phyloP scores from a whole-genome alignment of 2,329 filamentous ascomycete genomes.

The Fusarium acutatum region DNA sequence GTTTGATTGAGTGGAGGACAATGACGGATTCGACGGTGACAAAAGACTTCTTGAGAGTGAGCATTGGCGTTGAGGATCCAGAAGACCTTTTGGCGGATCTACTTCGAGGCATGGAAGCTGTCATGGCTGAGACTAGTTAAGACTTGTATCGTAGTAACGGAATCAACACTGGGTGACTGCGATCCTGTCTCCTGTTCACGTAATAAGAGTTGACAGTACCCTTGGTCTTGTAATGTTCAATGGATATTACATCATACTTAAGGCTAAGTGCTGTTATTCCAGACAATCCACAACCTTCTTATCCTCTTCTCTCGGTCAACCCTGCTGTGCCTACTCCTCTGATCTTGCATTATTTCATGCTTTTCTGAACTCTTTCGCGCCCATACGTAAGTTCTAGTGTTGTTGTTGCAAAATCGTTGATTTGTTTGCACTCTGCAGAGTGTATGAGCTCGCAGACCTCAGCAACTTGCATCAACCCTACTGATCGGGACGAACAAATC shows the following conservation, averaged over 20 bases:
- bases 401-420: background rate
- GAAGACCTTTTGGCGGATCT: conserved; percentile 85
- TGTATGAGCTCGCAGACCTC: background rate
- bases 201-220: background rate
- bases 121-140: background rate
- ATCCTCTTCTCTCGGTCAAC: background rate
- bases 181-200: background rate
- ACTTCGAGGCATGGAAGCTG: conserved; percentile 65
- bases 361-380: background rate
- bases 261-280: background rate
- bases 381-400: background rate
- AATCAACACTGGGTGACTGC: accelerated
- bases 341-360: background rate
- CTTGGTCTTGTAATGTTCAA: background rate
- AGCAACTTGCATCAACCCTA: background rate
- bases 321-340: background rate
- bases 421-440: background rate
- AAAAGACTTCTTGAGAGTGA: conserved; percentile 77
- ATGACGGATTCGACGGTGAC: conserved; percentile 84
- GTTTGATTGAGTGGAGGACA: conserved; percentile 92
- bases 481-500: background rate
- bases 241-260: background rate
- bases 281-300: background rate
- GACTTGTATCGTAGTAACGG: background rate
- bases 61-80: conserved; percentile 85